Percentiles rank a stretch among this genome's conserved stretches.
Conservation (phyloP, 1,284 basidiomycete genomes). For the Trametes hirsuta region DNA sequence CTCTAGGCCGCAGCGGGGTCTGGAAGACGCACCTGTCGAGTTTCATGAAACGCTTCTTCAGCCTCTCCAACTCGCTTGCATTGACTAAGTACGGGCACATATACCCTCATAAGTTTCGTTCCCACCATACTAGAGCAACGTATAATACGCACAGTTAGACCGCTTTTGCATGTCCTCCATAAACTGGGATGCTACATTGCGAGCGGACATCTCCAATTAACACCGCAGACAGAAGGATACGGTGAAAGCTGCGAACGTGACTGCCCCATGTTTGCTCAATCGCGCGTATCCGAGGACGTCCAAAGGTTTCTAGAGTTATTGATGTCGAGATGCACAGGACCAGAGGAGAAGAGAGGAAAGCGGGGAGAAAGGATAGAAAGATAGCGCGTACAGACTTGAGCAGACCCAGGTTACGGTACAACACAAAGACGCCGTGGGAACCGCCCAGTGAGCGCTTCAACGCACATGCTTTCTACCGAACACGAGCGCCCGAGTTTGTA, state of each 20-base stretch:
- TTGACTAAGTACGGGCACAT: slow-evolving; percentile 65
- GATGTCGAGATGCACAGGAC: background rate
- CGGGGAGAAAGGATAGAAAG: slow-evolving; percentile 1
- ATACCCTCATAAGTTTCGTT: slow-evolving; percentile 4
- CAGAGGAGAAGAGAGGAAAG: background rate
- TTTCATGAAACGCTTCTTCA: slow-evolving; percentile 99
- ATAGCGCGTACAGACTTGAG: slow-evolving; percentile 17
- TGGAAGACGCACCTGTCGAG: slow-evolving; percentile 73
- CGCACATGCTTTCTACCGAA: background rate
- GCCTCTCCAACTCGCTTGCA: slow-evolving; percentile 85
- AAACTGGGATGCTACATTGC: slow-evolving; percentile 76
- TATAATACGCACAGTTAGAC: slow-evolving; percentile 79
- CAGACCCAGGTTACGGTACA: background rate
- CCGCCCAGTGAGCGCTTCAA: background rate
- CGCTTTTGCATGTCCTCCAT: slow-evolving; percentile 93
- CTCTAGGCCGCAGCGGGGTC: background rate
- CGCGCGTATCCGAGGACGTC: background rate
- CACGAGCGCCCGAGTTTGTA: slow-evolving; percentile 17
- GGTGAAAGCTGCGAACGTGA: slow-evolving; percentile 57
- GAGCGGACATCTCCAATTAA: slow-evolving; percentile 15
- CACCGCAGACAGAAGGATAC: background rate
- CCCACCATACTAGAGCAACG: background rate
- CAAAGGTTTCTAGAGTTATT: background rate
- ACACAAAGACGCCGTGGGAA: slow-evolving; percentile 29
- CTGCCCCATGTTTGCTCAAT: slow-evolving; percentile 63